Conservation (phyloP, 352 stramenopile genomes). For the Globisporangium irregulare region DNA sequence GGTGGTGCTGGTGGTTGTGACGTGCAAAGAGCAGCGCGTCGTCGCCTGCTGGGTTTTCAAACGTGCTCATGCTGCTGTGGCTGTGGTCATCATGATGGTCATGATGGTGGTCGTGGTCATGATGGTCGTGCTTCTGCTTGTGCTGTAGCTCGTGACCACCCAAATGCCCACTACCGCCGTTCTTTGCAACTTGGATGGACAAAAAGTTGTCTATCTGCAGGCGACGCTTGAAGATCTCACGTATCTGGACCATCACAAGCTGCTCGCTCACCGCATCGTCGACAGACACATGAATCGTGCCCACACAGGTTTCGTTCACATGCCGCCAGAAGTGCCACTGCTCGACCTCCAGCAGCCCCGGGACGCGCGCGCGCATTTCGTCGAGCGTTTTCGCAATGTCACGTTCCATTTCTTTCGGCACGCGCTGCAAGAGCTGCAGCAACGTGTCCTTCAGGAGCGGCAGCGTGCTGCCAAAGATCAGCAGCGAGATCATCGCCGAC, state of each 20-base stretch:
- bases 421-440: constrained; percentile 66
- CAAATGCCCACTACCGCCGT: constrained; percentile 17
- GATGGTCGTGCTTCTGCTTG: constrained; percentile 14
- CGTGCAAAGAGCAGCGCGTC: constrained; percentile 24
- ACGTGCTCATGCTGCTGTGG: constrained; percentile 45
- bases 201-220: constrained; percentile 48
- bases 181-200: constrained; percentile 61
- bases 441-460: constrained; percentile 74
- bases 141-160: constrained; percentile 19
- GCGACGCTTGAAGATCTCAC: constrained; percentile 42
- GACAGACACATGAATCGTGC: constrained; percentile 59
- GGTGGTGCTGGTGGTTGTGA: constrained; percentile 9
- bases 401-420: constrained; percentile 50
- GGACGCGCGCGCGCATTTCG: constrained; percentile 42
- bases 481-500: constrained; percentile 77
- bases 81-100: constrained; percentile 14
- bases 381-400: constrained; percentile 43
- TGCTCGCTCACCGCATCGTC: constrained; percentile 46
- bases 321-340: constrained; percentile 81
- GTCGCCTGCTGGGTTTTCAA: constrained; percentile 63
- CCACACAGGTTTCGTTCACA: constrained; percentile 55
- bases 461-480: constrained; percentile 83
- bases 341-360: constrained; percentile 41
- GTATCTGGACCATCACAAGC: constrained; percentile 44
- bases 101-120: constrained; percentile 22